These are phyloP conservation scores for Cyberlindnera subsufficiens DNA, from an alignment of 805 yeast genomes.

Conservation along the genomic window DNA sequence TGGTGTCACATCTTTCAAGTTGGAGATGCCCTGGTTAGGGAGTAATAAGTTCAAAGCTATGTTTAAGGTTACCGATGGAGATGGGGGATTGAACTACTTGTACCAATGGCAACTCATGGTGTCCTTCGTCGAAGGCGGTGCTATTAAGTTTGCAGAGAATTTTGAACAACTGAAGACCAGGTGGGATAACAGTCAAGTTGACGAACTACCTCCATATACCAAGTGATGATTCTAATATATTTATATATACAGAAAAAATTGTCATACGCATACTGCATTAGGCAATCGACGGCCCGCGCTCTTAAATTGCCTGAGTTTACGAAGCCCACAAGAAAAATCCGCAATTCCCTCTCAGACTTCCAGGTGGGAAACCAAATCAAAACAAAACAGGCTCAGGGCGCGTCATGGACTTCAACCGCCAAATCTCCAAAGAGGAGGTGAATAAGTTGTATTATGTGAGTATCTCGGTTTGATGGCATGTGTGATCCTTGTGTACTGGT, in stretches of 20 bases:
- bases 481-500: neutral
- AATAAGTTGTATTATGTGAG: slow-evolving; percentile 24
- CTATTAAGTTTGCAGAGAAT: slow-evolving; percentile 33
- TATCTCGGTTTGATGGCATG: neutral
- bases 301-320: no score
- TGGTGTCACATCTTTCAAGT: slow-evolving; percentile 27
- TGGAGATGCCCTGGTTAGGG: slow-evolving; percentile 50
- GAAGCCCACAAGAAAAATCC: neutral
- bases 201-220: slow-evolving; percentile 36
- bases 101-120: slow-evolving; percentile 33
- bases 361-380: neutral
- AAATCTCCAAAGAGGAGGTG: slow-evolving; percentile 22
- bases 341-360: neutral
- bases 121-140: slow-evolving; percentile 43
- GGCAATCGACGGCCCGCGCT: neutral
- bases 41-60: slow-evolving; percentile 41
- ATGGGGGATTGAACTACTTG: slow-evolving; percentile 30
- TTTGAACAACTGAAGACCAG: slow-evolving; percentile 31
- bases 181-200: slow-evolving; percentile 37
- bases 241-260: neutral
- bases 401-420: slow-evolving; percentile 20
- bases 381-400: neutral
- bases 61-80: slow-evolving; percentile 29
- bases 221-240: neutral
- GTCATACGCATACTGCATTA: neutral